phyloP scores from a whole-genome alignment of 148 eudicot genomes.

The Rhododendron henanense region DNA sequence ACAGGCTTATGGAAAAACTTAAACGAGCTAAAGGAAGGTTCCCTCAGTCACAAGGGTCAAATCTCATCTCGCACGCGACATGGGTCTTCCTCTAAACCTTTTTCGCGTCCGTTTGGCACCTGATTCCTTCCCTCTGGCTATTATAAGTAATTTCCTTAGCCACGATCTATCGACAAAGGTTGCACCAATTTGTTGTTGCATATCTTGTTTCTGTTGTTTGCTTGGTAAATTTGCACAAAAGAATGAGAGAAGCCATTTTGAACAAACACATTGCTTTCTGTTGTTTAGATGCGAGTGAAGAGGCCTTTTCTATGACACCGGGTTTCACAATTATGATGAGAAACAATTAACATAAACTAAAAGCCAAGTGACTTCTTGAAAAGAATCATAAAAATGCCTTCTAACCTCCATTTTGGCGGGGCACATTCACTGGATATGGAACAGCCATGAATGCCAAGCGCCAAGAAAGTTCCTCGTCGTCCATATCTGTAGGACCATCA shows the following conservation, averaged over 20 bases:
- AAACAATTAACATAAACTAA: background rate
- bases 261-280: background rate
- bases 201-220: background rate
- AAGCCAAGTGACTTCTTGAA: background rate
- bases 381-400: background rate
- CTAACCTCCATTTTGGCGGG: conserved; percentile 12
- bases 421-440: background rate
- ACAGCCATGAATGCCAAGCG: background rate
- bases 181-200: background rate
- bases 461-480: background rate
- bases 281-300: background rate
- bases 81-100: background rate
- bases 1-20: background rate
- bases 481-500: background rate
- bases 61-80: background rate
- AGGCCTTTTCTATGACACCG: background rate
- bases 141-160: background rate
- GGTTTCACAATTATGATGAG: background rate
- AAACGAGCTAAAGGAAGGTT: background rate
- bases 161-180: background rate
- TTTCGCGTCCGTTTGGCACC: background rate
- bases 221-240: background rate
- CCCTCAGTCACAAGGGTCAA: background rate
- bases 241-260: background rate
- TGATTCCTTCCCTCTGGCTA: background rate